These are phyloP conservation scores for Coemansia sp. DNA, from an alignment of 192 early-diverging fungal genomes.

Conservation along the genomic window DNA sequence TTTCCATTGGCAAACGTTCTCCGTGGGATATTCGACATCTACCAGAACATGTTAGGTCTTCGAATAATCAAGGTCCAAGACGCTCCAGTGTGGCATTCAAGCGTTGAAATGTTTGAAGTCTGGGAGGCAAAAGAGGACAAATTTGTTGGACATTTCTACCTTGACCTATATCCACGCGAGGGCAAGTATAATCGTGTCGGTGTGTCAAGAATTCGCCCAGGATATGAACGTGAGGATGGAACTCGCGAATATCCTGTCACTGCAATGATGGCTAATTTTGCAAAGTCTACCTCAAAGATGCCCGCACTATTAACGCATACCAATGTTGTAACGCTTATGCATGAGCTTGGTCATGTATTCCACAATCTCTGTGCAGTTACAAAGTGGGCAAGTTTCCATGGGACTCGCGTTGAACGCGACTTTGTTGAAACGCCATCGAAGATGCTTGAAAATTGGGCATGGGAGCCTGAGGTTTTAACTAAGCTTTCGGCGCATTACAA, in stretches of 20 bases:
- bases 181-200: conserved; percentile 70
- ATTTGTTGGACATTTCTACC: conserved; percentile 65
- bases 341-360: conserved; percentile 73
- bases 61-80: conserved; percentile 59
- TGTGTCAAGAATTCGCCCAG: conserved; percentile 35
- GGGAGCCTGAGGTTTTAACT: conserved; percentile 55
- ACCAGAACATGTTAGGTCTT: conserved; percentile 63
- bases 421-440: conserved; percentile 81
- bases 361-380: conserved; percentile 64
- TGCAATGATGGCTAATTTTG: conserved; percentile 62
- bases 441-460: conserved; percentile 78
- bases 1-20: conserved; percentile 59
- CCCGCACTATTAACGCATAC: conserved; percentile 70
- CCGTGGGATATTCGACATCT: conserved; percentile 62
- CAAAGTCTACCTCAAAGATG: conserved; percentile 55
- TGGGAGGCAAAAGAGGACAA: conserved; percentile 57
- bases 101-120: conserved; percentile 68
- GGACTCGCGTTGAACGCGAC: conserved; percentile 68
- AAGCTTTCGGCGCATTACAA: conserved; percentile 63
- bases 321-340: conserved; percentile 73
- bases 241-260: conserved; percentile 55
- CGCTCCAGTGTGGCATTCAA: conserved; percentile 65
- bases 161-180: conserved; percentile 70
- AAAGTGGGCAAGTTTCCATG: conserved; percentile 64
- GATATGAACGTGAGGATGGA: conserved; percentile 31